phyloP scores from a whole-genome alignment of 768 basidiomycete species.

The Pluteus cervinus region DNA sequence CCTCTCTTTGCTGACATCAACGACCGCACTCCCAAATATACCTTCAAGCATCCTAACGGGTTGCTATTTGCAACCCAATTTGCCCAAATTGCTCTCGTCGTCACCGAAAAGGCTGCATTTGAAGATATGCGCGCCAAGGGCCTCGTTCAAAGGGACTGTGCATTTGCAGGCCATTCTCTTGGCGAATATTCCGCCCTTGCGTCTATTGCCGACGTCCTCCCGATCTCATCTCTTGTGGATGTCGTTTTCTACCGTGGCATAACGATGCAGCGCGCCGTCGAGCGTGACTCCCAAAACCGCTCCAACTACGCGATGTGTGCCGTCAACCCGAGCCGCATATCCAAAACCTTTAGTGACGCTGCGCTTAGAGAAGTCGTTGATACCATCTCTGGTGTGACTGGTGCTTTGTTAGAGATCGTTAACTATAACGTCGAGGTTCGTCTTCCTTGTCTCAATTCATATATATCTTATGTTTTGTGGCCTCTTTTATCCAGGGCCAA shows the following conservation, averaged over 20 bases:
- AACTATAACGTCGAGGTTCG: constrained; percentile 90
- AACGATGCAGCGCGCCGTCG: constrained; percentile 99
- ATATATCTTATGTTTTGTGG: constrained; percentile 5
- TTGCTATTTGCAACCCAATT: constrained; percentile 97
- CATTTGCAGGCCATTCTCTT: constrained; percentile 96
- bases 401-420: constrained; percentile 91
- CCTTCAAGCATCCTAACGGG: constrained; percentile 96
- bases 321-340: constrained; percentile 95
- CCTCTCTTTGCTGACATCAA: constrained; percentile 96
- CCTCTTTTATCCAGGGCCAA: constrained; percentile 62
- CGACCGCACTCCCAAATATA: constrained; percentile 90
- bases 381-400: constrained; percentile 69
- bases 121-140: constrained; percentile 98
- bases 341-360: constrained; percentile 88
- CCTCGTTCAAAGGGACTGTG: constrained; percentile 85
- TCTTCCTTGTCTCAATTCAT: background rate
- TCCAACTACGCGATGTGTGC: constrained; percentile 99
- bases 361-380: constrained; percentile 98
- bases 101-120: constrained; percentile 97
- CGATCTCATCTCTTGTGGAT: constrained; percentile 92
- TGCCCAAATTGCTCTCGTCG: constrained; percentile 96
- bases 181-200: constrained; percentile 99
- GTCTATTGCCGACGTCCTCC: constrained; percentile 94
- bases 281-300: constrained; percentile 87
- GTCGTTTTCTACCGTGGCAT: constrained; percentile 99